Conservation (phyloP, 306 rosid genomes). For the Echinosophora koreensis region DNA sequence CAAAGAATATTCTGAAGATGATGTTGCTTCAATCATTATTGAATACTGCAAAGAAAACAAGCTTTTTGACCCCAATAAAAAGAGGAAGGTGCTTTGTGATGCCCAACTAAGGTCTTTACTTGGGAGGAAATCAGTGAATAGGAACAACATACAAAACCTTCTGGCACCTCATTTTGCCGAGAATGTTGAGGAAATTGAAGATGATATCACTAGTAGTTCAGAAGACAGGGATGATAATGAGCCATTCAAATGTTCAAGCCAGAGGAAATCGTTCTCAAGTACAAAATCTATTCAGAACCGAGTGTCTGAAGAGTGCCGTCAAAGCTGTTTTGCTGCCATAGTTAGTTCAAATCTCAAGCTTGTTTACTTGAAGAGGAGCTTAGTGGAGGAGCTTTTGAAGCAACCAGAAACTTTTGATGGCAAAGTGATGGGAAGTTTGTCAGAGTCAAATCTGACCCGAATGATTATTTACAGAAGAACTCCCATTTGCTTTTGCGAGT, state of each 20-base stretch:
- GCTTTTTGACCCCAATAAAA: conserved; percentile 70
- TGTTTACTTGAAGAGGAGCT: conserved; percentile 74
- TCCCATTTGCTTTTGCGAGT: conserved; percentile 72
- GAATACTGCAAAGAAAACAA: conserved; percentile 67
- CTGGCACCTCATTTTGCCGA: conserved; percentile 70
- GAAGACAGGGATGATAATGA: conserved; percentile 53
- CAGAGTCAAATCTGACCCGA: conserved; percentile 69
- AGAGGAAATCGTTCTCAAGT: conserved; percentile 43
- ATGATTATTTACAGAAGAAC: conserved; percentile 73
- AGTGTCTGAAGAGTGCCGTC: conserved; percentile 43
- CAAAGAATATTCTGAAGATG: conserved; percentile 62
- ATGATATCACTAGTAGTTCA: conserved; percentile 51
- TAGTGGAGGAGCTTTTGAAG: conserved; percentile 68
- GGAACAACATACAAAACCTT: conserved; percentile 60
- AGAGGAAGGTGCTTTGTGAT: conserved; percentile 70
- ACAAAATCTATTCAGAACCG: conserved; percentile 40
- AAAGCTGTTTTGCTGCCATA: conserved; percentile 65
- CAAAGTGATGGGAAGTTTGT: conserved; percentile 78
- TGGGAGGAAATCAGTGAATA: conserved; percentile 61
- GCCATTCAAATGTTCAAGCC: conserved; percentile 40
- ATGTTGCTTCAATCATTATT: conserved; percentile 62
- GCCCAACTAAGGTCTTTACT: conserved; percentile 57
- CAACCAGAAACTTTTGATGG: conserved; percentile 59
- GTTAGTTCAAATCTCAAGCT: conserved; percentile 67
- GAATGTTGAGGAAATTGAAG: conserved; percentile 60